Base-by-base conservation (phyloP, 2,329 filamentous ascomycete genomes). In the Aotearoamyces nothofagi region DNA sequence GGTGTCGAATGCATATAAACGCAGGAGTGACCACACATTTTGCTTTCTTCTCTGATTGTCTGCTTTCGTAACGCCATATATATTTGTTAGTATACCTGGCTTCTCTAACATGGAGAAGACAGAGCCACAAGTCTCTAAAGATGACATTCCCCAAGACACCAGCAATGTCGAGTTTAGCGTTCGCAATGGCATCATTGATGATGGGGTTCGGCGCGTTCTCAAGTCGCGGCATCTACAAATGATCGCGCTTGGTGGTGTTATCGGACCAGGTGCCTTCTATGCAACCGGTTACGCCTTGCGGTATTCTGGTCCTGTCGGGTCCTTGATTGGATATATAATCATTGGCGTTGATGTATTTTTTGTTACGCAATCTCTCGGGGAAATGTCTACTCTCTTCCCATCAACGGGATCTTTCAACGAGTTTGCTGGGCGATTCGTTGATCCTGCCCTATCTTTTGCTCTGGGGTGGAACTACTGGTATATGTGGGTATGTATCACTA, bases 171-270 rank as follows among this genome's bases (percentile, higher is more conserved):
- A n/a, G n/a, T n/a, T n/a, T n/a, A n/a, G n/a, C n/a, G n/a, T n/a
- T n/a, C n/a, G n/a, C n/a, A n/a, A n/a, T n/a, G n/a, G n/a, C n/a
- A n/a, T n/a, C n/a, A n/a, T n/a, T n/a, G n/a, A n/a, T n/a, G n/a
- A n/a, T n/a, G n/a, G n/a, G n/a, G n/a, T n/a, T n/a, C n/a, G n/a
- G n/a, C n/a, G n/a, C n/a, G n/a, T n/a, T 13, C 31, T 92, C 41
- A 90, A 92, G 55, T 73, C 75, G 12, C 66, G 84, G 26, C 87
- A 96, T 59, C 50, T 94, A 49, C 86, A 94, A 58, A 94, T 94
- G 87, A 94, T 94, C 61, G 87, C 87, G 9, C 92, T 94, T 41
- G 84, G 84, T 42, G 86, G 86, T 24, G 87, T 79, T 9, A 93
- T 93, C 44, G 80, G 79, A 70, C 86, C 79, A 14, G 84, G 86